Conservation (phyloP, 2,329 filamentous ascomycete genomes). For the Tolypocladium cylindrosporum region DNA sequence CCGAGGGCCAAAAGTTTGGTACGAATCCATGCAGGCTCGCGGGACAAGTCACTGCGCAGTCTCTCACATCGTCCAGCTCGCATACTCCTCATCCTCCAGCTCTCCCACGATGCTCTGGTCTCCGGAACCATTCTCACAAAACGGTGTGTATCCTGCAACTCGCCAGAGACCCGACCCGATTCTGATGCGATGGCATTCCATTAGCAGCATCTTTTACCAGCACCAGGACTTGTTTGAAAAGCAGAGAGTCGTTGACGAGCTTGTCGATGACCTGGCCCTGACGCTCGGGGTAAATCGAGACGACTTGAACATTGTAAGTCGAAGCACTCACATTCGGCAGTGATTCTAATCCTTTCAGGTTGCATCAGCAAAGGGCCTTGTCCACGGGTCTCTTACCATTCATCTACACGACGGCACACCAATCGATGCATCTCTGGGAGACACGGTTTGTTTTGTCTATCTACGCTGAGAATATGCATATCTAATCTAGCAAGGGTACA, state of each 20-base stretch:
- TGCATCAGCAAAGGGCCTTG: conserved; percentile 63
- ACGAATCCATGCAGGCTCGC: conserved; percentile 6
- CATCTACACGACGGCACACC: conserved; percentile 31
- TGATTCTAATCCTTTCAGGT: conserved; percentile 34
- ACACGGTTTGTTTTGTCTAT: conserved; percentile 12
- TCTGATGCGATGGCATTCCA: background rate
- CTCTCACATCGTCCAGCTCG: conserved; percentile 30
- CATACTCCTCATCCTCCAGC: conserved; percentile 46
- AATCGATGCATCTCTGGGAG: conserved; percentile 19
- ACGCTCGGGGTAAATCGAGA: conserved; percentile 56
- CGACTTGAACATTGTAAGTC: conserved; percentile 58
- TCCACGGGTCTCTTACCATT: conserved; percentile 48
- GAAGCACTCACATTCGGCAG: no score
- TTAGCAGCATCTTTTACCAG: conserved; percentile 72
- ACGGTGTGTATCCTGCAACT: conserved; percentile 30
- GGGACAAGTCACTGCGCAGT: background rate
- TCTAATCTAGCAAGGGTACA: conserved; percentile 36
- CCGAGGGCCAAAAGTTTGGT: conserved; percentile 45
- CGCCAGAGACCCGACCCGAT: background rate
- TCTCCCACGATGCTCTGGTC: conserved; percentile 48
- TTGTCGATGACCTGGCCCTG: conserved; percentile 65
- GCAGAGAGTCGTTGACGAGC: conserved; percentile 58
- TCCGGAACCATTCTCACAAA: conserved; percentile 49
- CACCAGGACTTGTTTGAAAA: conserved; percentile 61
- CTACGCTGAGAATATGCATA: background rate